phyloP scores from a whole-genome alignment of 2,329 filamentous ascomycete species.

The Aulographum hederae region DNA sequence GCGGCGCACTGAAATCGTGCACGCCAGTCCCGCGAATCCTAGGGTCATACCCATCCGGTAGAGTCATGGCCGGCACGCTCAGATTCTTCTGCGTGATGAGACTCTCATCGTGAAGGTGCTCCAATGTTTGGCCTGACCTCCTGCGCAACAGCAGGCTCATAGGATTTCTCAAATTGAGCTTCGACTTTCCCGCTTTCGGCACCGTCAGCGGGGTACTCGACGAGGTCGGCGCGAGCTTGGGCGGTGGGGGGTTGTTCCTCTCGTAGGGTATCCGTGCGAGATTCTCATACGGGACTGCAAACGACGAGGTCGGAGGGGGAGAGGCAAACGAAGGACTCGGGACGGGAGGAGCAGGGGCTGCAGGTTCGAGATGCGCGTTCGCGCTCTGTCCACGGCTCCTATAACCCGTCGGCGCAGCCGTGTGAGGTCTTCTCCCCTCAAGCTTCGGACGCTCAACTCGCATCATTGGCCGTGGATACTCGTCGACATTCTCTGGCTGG shows the following conservation, averaged over 20 bases:
- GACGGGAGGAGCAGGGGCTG: neutral
- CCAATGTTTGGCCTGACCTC: constrained; percentile 32
- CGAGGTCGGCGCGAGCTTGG: constrained; percentile 8
- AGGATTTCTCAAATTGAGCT: constrained; percentile 39
- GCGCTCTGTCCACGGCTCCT: neutral
- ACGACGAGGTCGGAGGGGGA: neutral
- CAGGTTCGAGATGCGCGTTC: neutral
- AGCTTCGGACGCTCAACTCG: neutral
- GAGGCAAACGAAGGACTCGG: neutral
- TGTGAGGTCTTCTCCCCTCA: constrained; percentile 1
- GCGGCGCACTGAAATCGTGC: constrained; percentile 46
- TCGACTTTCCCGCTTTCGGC: constrained; percentile 26
- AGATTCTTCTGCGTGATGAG: constrained; percentile 29
- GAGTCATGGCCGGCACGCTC: constrained; percentile 17
- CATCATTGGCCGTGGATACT: neutral
- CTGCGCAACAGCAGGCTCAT: constrained; percentile 40
- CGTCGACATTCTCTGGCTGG: neutral
- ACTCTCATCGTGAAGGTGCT: constrained; percentile 28
- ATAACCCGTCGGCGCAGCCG: neutral
- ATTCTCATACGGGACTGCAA: constrained; percentile 11
- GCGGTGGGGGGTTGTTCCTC: constrained; percentile 10
- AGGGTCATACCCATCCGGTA: constrained; percentile 42
- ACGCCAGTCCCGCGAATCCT: constrained; percentile 43
- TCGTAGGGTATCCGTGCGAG: constrained; percentile 13
- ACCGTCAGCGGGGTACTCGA: too few species aligned